A percentile compares a stretch with the other conserved stretches of the same genome.
These are phyloP conservation scores for Nadsonia fulvescens DNA, from an alignment of 805 yeast species.

Conservation along the genomic window DNA sequence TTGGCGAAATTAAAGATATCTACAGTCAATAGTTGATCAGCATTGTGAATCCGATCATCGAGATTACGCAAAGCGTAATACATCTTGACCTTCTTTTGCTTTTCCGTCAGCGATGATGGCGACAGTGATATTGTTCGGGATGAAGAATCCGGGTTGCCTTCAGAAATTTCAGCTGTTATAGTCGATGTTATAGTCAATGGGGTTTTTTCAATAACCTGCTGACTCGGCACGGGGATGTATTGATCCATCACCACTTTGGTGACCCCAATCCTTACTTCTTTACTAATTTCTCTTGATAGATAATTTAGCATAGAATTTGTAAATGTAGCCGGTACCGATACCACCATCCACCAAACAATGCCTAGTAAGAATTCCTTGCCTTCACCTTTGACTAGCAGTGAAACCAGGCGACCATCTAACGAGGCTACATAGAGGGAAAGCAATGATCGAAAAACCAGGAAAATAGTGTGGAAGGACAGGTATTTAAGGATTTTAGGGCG, in stretches of 20 bases:
- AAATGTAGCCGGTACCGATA: conserved; percentile 75
- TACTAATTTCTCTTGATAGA: conserved; percentile 21
- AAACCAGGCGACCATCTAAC: conserved; percentile 71
- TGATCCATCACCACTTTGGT: conserved; percentile 46
- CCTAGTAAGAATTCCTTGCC: conserved; percentile 46
- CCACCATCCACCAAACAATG: conserved; percentile 57
- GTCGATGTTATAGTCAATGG: no score
- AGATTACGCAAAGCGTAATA: conserved; percentile 56
- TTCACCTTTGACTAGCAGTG: conserved; percentile 55
- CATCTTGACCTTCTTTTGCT: no score
- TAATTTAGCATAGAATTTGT: conserved; percentile 47
- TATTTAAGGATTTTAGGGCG: conserved; percentile 16
- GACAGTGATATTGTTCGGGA: no score
- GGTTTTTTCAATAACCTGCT: no score
- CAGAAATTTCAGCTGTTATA: conserved; percentile 37
- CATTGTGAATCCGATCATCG: conserved; percentile 40
- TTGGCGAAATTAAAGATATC: conserved; percentile 60
- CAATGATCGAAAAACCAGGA: conserved; percentile 50
- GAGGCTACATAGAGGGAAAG: conserved; percentile 70
- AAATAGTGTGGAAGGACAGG: conserved; percentile 33
- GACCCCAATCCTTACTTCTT: conserved; percentile 39
- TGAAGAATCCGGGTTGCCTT: conserved; percentile 39
- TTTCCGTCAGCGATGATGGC: no score
- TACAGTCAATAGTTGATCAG: conserved; percentile 69
- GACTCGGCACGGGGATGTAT: conserved; percentile 66